Evolutionary conservation across 805 yeast genomes (phyloP), one percentile per base, ranked within the genome.

Genomic region (Starmerella stigmatis): DNA sequence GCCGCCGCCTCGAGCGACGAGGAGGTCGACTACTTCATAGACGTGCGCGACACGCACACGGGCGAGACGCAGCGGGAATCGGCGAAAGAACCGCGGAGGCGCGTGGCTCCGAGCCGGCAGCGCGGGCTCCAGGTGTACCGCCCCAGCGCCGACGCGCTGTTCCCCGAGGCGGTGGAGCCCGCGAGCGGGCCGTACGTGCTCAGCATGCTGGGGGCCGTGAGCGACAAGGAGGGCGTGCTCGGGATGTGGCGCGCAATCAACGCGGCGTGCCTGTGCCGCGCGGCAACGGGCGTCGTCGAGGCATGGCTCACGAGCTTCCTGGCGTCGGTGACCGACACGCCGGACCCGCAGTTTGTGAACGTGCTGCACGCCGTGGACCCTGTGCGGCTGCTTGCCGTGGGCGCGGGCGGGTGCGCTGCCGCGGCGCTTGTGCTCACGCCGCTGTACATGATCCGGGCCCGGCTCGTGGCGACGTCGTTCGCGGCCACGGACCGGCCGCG

Each of bases 301-400:
- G 85, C 95, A 1, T 88, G 97, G 96, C 70, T 86, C 39, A 81
- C 94, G 0, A 96, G 96, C 3, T 75, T 88, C 51, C 60, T 86
- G 7, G 79, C 95, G 4, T 92, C 96, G 2, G 65, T 84, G 37
- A 62, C 83, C 43, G 80, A 82, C 16, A 75, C 86, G 25, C 94
- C 96, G 0, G 96, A 88, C 60, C 96, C 96, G 3, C 76, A 78
- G 50, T 81, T 86, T 60, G 78, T 86, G 54, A 94, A 85, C 51
- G 71, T 52, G 42, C 71, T 84, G 17, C 92, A 83, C 57, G 80
- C 92, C 10, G 76, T 86, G 3, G 86, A 81, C 49, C 86, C 94
- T 1, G 64, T 75, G 39, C 67, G 73, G 42, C 76, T 89, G n/a
- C 66, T 86, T 8, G 62, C 76, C 28, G 68, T 86, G 8, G 77